Evolutionary conservation across 2,329 filamentous ascomycete genomes (phyloP), one percentile per base, ranked within the genome.

Genomic region (Arthrocladium fulminans): DNA sequence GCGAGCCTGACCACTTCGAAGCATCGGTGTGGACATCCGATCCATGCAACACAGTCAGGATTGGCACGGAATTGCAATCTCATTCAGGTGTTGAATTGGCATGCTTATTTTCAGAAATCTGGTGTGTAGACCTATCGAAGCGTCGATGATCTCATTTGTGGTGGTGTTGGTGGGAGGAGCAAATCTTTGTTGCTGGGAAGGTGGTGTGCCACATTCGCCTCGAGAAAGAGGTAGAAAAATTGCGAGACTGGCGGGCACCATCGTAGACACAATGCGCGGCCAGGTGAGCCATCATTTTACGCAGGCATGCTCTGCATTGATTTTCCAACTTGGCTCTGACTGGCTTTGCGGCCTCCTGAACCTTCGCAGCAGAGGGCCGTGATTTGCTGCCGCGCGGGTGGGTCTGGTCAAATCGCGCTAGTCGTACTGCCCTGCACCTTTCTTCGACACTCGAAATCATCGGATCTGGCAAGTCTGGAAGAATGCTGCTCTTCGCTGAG

Each of bases 301-400:
- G 37, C 37, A 40, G 37, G 17, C 37, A 12, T 20, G 9, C 15
- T 24, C 22, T 40, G 44, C 49, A 53, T 51, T 51, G 53, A 51
- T 50, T 53, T 54, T 45, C 45, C 55, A 53, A 54, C 58, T 53
- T 29, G 27, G 27, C 55, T 58, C 50, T 53, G 54, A 57, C 49
- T 56, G 55, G 61, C 57, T 60, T 59, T 60, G 54, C 57, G 58
- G 56, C 61, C 58, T 61, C 62, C 51, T 63, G 62, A 61, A 58
- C 62, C 45, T 54, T 59, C 51, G 57, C 57, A 52, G 57, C 59
- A 50, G 54, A 52, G 48, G 54, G 43, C 50, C 52, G 51, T 27
- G 41, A 20, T 32, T 20, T 23, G 41, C 41, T 19, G 24, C 10
- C 10, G 15, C 17, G 15, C 40, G 41, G 41, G 23, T 23, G 41